These are phyloP conservation scores for Candida namnaoensis DNA, from an alignment of 805 yeast species.

Conservation along the genomic window DNA sequence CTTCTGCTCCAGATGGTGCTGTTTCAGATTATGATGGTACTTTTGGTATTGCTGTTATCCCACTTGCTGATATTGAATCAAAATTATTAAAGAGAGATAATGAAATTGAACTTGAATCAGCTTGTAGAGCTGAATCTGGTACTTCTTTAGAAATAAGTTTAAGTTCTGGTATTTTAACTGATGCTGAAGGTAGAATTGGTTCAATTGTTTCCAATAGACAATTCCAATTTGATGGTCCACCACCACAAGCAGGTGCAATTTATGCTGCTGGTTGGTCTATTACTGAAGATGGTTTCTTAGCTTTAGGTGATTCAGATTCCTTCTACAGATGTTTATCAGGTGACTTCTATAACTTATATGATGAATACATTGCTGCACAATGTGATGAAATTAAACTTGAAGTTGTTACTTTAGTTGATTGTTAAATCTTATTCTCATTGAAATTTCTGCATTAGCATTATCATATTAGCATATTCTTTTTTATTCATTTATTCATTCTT, in stretches of 20 bases:
- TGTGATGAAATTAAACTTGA: slow-evolving; percentile 56
- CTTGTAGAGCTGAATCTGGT: slow-evolving; percentile 7
- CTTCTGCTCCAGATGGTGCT: slow-evolving; percentile 24
- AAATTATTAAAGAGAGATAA: slow-evolving; percentile 11
- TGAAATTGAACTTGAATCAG: neutral
- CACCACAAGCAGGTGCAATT: slow-evolving; percentile 74
- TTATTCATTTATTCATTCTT: no score
- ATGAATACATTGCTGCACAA: slow-evolving; percentile 49
- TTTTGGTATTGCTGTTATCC: slow-evolving; percentile 34
- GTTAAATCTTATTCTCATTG: slow-evolving; percentile 23
- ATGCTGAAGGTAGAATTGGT: slow-evolving; percentile 60
- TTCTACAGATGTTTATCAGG: slow-evolving; percentile 76
- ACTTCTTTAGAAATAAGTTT: slow-evolving; percentile 32
- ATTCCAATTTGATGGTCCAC: slow-evolving; percentile 82
- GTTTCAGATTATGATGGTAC: slow-evolving; percentile 25
- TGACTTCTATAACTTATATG: slow-evolving; percentile 71
- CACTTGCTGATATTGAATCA: slow-evolving; percentile 19
- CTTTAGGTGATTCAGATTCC: slow-evolving; percentile 49
- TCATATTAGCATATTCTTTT: no score
- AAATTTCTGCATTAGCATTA: no score
- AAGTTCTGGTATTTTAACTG: slow-evolving; percentile 41
- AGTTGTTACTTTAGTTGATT: slow-evolving; percentile 47
- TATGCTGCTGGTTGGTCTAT: slow-evolving; percentile 62
- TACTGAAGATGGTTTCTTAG: slow-evolving; percentile 47
- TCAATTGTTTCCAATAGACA: slow-evolving; percentile 77